Conservation (phyloP, 805 yeast genomes). For the Metschnikowia bowlesiae region DNA sequence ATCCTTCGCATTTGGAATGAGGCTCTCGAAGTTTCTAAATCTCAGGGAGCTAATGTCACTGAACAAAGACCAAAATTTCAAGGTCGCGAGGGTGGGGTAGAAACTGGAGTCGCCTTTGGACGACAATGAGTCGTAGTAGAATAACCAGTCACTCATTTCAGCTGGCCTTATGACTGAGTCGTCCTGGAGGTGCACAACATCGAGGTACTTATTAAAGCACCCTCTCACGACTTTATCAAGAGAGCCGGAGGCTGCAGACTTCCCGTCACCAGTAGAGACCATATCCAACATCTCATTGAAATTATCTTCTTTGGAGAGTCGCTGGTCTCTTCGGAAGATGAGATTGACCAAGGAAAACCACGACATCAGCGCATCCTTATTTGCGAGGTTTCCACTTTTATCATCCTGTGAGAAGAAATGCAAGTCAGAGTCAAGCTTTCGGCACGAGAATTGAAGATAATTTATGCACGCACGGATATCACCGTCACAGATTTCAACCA, state of each 20-base stretch:
- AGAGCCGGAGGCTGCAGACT: constrained; percentile 36
- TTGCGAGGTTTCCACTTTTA: constrained; percentile 5
- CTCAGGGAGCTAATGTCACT: constrained; percentile 48
- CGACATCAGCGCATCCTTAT: constrained; percentile 58
- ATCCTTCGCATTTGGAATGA: constrained; percentile 30
- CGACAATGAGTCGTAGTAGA: constrained; percentile 58
- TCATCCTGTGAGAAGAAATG: constrained; percentile 1
- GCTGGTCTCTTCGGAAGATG: constrained; percentile 53
- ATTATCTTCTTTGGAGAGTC: constrained; percentile 42
- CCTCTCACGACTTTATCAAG: constrained; percentile 66
- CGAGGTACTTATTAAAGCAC: constrained; percentile 64
- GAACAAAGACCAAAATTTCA: constrained; percentile 62
- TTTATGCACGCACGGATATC: constrained; percentile 86
- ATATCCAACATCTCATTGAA: constrained; percentile 44
- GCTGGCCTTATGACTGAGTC: constrained; percentile 57
- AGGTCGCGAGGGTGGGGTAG: constrained; percentile 53
- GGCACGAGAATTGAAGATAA: constrained; percentile 61
- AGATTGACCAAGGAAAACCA: constrained; percentile 66
- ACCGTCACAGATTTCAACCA: constrained; percentile 68
- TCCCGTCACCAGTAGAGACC: constrained; percentile 39
- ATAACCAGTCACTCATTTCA: constrained; percentile 69
- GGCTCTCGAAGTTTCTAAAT: constrained; percentile 10
- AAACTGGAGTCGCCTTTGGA: constrained; percentile 32
- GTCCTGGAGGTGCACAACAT: constrained; percentile 57
- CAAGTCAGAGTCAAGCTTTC: constrained; percentile 12